These are phyloP conservation scores for Mycena alexandri DNA, from an alignment of 768 basidiomycete genomes.

Conservation along the genomic window DNA sequence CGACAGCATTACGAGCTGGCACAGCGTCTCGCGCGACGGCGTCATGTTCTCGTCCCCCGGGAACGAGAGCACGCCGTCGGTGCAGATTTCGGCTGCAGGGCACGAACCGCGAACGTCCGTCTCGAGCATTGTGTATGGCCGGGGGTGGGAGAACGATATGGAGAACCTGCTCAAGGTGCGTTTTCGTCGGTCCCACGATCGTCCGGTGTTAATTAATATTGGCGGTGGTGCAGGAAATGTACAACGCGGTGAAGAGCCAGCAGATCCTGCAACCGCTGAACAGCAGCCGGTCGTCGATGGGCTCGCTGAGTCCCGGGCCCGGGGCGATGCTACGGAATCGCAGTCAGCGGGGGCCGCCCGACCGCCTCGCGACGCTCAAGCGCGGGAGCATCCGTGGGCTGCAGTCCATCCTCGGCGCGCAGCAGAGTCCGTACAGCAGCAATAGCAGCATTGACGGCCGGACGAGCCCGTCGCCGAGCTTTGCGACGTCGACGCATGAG, in stretches of 20 bases:
- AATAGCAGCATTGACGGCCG: constrained; percentile 88
- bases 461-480: constrained; percentile 95
- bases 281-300: constrained; percentile 64
- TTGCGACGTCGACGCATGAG: constrained; percentile 90
- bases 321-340: constrained; percentile 71
- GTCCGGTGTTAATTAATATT: constrained; percentile 21
- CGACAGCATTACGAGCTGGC: constrained; percentile 89
- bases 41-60: constrained; percentile 48
- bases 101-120: constrained; percentile 47
- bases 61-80: constrained; percentile 76
- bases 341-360: constrained; percentile 77
- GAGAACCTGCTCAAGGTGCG: constrained; percentile 86
- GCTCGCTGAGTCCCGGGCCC: constrained; percentile 68
- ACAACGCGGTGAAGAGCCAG: constrained; percentile 89
- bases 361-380: constrained; percentile 83
- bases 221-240: constrained; percentile 81
- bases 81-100: constrained; percentile 63
- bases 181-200: constrained; percentile 5
- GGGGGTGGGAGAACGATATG: constrained; percentile 89
- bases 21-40: constrained; percentile 78
- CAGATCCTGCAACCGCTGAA: constrained; percentile 89
- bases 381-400: constrained; percentile 93
- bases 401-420: constrained; percentile 80
- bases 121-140: constrained; percentile 62
- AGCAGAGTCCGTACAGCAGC: constrained; percentile 85